Conservation (phyloP, 345 rosid genomes). For the Citrus reticulata region DNA sequence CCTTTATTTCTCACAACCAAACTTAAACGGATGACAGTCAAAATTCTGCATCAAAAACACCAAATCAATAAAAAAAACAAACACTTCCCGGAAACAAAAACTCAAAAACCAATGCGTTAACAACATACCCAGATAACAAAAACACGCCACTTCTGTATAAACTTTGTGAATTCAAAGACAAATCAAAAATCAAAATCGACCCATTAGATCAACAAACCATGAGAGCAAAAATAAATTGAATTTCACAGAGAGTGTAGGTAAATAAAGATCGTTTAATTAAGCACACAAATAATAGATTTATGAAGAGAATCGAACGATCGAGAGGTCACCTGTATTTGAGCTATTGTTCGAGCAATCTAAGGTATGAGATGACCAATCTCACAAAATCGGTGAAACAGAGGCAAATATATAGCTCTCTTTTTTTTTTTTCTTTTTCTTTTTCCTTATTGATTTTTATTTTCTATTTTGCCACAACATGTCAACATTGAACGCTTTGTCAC, state of each 20-base stretch:
- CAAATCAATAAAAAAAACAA: constrained; percentile 12
- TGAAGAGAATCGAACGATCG: constrained; percentile 20
- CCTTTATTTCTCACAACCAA: constrained; percentile 13
- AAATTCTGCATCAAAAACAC: constrained; percentile 11
- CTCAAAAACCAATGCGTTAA: constrained; percentile 18
- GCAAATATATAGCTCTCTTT: constrained; percentile 7
- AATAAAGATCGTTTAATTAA: constrained; percentile 17
- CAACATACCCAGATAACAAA: constrained; percentile 19
- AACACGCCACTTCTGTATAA: background rate
- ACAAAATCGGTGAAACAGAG: constrained; percentile 13
- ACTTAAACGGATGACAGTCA: background rate
- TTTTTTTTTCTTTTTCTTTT: background rate
- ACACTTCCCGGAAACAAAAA: constrained; percentile 1
- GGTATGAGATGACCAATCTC: constrained; percentile 24
- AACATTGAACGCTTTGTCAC: background rate
- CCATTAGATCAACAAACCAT: constrained; percentile 20
- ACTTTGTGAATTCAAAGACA: background rate
- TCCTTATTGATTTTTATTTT: background rate
- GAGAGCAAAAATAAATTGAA: background rate
- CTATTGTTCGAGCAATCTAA: constrained; percentile 30
- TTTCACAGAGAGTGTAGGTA: background rate
- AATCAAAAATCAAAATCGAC: constrained; percentile 17
- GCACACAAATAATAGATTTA: constrained; percentile 6
- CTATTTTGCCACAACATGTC: background rate
- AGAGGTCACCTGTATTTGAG: constrained; percentile 28